A percentile compares a stretch with the other conserved stretches of the same genome.
Conservation (phyloP, 2,329 filamentous ascomycete species). For the Exophiala bonariae region DNA sequence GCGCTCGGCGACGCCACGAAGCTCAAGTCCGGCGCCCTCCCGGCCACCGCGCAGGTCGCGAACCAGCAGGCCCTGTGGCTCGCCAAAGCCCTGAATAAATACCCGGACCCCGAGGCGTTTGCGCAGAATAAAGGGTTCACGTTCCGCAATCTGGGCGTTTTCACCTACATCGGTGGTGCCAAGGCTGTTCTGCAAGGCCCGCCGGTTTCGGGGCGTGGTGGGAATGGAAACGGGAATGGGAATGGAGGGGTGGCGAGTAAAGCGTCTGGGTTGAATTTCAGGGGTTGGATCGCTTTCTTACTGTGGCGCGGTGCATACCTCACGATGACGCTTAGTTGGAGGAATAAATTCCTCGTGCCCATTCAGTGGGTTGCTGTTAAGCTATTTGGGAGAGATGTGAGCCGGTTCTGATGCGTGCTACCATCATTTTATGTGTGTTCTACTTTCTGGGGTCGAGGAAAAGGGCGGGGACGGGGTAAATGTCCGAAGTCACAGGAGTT, state of each 20-base stretch:
- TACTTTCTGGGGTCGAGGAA: too few species aligned
- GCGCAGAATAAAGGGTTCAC: constrained; percentile 43
- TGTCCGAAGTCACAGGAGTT: too few species aligned
- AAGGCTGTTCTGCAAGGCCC: constrained; percentile 58
- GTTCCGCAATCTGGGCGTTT: constrained; percentile 57
- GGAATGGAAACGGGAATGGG: constrained; percentile 16
- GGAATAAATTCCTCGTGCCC: constrained; percentile 42
- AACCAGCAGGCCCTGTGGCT: constrained; percentile 61
- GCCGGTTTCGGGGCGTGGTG: constrained; percentile 10
- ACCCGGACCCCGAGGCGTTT: constrained; percentile 21
- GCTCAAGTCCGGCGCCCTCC: constrained; percentile 51
- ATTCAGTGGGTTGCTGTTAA: constrained; percentile 45
- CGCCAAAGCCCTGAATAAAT: constrained; percentile 53
- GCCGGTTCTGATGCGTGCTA: constrained; percentile 36
- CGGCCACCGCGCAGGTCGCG: constrained; percentile 61
- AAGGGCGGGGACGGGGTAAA: too few species aligned
- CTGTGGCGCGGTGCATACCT: constrained; percentile 47
- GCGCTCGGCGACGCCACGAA: constrained; percentile 57
- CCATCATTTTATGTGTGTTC: too few species aligned
- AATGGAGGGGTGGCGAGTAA: constrained; percentile 34
- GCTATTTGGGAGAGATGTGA: constrained; percentile 46
- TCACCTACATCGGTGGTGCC: constrained; percentile 61
- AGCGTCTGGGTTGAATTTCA: constrained; percentile 29
- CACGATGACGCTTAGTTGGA: constrained; percentile 49
- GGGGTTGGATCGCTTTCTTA: constrained; percentile 41